These are phyloP conservation scores for Cucurbita pepo DNA, from an alignment of 306 rosid species.

Conservation along the genomic window DNA sequence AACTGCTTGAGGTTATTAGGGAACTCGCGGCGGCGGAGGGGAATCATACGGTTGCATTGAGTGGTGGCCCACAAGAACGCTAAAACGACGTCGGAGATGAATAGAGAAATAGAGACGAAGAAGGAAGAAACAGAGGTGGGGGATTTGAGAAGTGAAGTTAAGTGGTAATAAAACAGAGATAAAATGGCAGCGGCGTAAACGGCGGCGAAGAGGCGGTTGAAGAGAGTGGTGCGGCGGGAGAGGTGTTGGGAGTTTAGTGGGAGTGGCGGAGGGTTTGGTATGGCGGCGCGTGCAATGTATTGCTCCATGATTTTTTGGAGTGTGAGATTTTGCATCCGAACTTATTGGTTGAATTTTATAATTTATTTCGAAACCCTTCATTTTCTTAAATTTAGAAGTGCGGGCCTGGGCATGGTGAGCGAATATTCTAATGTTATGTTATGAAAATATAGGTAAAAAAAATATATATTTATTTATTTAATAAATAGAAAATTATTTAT, in stretches of 20 bases:
- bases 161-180: constrained; percentile 16
- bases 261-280: background rate
- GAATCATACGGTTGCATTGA: constrained; percentile 16
- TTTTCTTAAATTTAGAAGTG: too few species aligned
- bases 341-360: too few species aligned
- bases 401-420: too few species aligned
- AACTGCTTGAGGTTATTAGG: background rate
- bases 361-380: too few species aligned
- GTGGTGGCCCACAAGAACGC: constrained; percentile 13
- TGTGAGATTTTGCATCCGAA: too few species aligned
- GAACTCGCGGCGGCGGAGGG: constrained; percentile 16
- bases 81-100: constrained; percentile 18
- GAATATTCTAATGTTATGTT: too few species aligned
- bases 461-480: too few species aligned
- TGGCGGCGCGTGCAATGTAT: background rate
- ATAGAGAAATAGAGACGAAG: constrained; percentile 13
- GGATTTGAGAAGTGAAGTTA: background rate
- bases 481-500: too few species aligned
- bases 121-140: background rate
- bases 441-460: too few species aligned
- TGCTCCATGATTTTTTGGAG: too few species aligned
- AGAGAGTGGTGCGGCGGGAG: background rate
- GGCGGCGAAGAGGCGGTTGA: constrained; percentile 16
- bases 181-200: constrained; percentile 8
- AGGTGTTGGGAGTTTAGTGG: background rate